These are phyloP conservation scores for Dujonia santamariae DNA, from an alignment of 1,139 yeast genomes.

Conservation along the genomic window DNA sequence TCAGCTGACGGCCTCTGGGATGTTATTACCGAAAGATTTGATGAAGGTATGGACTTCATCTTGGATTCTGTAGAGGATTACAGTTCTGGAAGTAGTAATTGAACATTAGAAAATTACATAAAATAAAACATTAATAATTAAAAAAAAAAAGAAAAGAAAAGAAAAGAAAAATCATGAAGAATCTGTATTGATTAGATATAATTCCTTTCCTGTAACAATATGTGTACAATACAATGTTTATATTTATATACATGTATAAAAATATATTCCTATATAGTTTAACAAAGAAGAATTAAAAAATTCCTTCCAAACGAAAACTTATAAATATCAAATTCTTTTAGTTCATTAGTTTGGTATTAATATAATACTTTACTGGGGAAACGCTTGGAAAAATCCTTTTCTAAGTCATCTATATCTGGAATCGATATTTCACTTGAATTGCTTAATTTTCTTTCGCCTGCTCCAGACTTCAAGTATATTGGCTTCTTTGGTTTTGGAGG, in stretches of 20 bases:
- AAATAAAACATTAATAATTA: neutral
- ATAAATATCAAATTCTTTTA: too few species aligned
- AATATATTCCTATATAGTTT: too few species aligned
- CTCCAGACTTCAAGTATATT: constrained; percentile 39
- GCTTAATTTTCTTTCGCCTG: constrained; percentile 27
- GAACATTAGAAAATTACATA: constrained; percentile 2
- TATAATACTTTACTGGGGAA: constrained; percentile 52
- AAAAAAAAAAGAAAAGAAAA: constrained; percentile 1
- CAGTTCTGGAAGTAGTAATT: constrained; percentile 21
- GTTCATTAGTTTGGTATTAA: too few species aligned
- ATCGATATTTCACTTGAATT: constrained; percentile 42
- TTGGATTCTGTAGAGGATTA: constrained; percentile 68
- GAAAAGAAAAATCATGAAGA: neutral
- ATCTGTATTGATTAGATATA: neutral
- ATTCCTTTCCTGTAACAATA: too few species aligned
- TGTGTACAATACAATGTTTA: too few species aligned
- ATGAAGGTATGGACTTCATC: constrained; percentile 81
- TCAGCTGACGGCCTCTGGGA: constrained; percentile 73
- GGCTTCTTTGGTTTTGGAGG: constrained; percentile 69
- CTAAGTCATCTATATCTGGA: constrained; percentile 56
- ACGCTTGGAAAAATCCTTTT: constrained; percentile 49
- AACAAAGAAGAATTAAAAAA: too few species aligned
- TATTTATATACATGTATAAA: too few species aligned
- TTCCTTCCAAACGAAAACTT: too few species aligned
- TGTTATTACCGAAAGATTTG: constrained; percentile 75